phyloP scores from a whole-genome alignment of 257 asterid genomes.

The Salvia hispanica region DNA sequence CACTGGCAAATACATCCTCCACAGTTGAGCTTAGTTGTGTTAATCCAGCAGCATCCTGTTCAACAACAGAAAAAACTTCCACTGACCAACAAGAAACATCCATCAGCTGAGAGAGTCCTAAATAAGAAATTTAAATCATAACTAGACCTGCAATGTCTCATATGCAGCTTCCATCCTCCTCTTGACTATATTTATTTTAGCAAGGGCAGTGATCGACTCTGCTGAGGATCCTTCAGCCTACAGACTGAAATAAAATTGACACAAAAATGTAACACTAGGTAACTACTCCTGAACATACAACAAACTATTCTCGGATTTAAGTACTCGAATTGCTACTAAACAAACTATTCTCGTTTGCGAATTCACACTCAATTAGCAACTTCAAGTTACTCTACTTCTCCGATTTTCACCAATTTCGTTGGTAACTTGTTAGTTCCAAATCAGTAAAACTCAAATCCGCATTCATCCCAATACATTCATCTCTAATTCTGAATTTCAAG shows the following conservation, averaged over 20 bases:
- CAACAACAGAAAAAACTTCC: constrained; percentile 34
- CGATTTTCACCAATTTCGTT: not conserved
- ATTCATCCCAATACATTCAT: not conserved
- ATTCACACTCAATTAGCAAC: constrained; percentile 27
- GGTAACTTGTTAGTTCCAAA: constrained; percentile 1
- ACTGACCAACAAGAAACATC: constrained; percentile 25
- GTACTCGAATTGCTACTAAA: not conserved
- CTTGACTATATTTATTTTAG: constrained; percentile 91
- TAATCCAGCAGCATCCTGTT: constrained; percentile 97
- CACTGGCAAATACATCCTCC: constrained; percentile 97
- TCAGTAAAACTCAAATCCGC: constrained; percentile 12
- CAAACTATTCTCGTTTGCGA: constrained; percentile 17
- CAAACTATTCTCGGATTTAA: not conserved
- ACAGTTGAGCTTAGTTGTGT: constrained; percentile 95
- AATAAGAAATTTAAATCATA: constrained; percentile 6
- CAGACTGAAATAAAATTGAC: constrained; percentile 19
- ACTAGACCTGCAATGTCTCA: constrained; percentile 85
- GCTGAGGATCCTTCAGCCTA: constrained; percentile 99
- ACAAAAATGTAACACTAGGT: not conserved
- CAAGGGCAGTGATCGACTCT: constrained; percentile 83
- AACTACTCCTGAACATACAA: not conserved
- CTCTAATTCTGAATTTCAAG: not conserved
- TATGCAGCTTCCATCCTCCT: constrained; percentile 98
- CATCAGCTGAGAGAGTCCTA: constrained; percentile 28
- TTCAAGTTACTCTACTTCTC: constrained; percentile 10